Evolutionary conservation across 306 rosid genomes (phyloP), one percentile per base, ranked within the genome.

Genomic region (Sesbania bispinosa): DNA sequence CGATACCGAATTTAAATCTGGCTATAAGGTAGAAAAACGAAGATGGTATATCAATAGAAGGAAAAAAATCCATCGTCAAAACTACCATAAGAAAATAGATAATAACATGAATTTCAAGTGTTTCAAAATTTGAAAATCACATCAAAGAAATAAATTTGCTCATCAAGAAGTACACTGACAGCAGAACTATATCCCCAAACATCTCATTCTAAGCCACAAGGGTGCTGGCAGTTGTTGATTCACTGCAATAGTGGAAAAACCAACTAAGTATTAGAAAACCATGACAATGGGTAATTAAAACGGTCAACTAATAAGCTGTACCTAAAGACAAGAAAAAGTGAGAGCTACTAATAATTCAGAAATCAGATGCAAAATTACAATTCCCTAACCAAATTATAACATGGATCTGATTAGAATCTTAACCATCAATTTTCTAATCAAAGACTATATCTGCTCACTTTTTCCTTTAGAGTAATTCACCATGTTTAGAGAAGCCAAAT

Each of bases 211-310:
- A 90, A 36, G 96, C 93, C 76, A 90, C 96, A 62, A 90, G 90
- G 32, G 96, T 90, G 85, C 91, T 87, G 74, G 96, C 93, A 27
- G 90, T 87, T 30, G 79, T 67, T 51, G 76, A 61, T 80, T 74
- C 84, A 43, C 80, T 74, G 93, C 89, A 68, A 83, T 74, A 48
- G 86, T 67, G 9, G 83, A 83, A 24, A 65, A 69, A 41, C 6
- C 32, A 45, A 68, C 13, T 19, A 46, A 7, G 8, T 46, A 64
- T 82, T 26, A 79, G 73, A 32, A 21, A 18, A 32, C 16, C 9
- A 16, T 20, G 24, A 29, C 33, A 36, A 4, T 3, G 0, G 2
- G 10, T 4, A 7, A 51, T 16, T 48, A 13, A 26, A n/a, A 0
- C 4, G 2, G 14, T 11, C 21, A 4, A 9, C 5, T 2, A 14